Conservation (phyloP, 306 rosid genomes). For the Morella rubra region DNA sequence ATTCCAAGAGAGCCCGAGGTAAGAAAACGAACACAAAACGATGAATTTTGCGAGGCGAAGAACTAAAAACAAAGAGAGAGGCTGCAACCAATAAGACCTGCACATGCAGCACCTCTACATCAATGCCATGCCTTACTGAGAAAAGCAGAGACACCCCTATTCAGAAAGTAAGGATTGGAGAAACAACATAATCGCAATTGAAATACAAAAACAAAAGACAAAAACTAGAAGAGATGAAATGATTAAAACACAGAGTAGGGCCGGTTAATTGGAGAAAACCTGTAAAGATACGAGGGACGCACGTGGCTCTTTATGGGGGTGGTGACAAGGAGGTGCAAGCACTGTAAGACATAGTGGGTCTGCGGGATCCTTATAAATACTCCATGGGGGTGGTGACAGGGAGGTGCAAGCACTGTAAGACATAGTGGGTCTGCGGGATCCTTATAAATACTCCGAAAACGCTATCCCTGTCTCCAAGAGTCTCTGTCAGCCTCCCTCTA, state of each 20-base stretch:
- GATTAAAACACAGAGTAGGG: not conserved
- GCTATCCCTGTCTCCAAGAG: too few species aligned
- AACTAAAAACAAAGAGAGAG: not conserved
- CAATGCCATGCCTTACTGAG: not conserved
- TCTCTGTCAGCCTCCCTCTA: too few species aligned
- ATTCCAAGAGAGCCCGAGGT: not conserved
- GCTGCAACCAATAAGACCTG: constrained; percentile 7
- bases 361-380: constrained; percentile 4
- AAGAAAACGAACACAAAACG: not conserved
- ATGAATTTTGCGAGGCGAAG: not conserved
- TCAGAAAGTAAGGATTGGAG: not conserved
- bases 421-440: not conserved
- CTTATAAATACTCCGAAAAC: too few species aligned
- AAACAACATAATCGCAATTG: not conserved
- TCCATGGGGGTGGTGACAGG: constrained; percentile 7
- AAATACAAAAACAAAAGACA: not conserved
- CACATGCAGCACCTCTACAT: not conserved
- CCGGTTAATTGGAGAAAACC: constrained; percentile 2
- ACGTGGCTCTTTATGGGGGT: constrained; percentile 23
- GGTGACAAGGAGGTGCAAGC: constrained; percentile 2
- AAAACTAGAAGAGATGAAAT: too few species aligned
- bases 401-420: constrained; percentile 4
- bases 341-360: constrained; percentile 15
- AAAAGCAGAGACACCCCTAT: not conserved
- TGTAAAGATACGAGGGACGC: constrained; percentile 12